phyloP scores from a whole-genome alignment of 2,329 filamentous ascomycete species.

The Ophiocordyceps australis region DNA sequence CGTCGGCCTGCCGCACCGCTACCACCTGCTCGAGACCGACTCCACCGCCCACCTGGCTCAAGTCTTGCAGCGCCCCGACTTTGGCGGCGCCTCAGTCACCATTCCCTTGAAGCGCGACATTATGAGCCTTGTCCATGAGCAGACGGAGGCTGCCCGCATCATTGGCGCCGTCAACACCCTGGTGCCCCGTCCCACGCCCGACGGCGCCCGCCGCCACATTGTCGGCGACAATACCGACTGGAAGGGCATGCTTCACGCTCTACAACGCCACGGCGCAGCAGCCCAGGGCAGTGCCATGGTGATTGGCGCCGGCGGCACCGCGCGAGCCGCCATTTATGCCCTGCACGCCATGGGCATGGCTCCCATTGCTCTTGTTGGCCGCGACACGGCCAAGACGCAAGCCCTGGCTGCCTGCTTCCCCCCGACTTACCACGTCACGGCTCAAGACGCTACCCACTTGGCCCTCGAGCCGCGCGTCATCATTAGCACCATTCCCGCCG shows the following conservation, averaged over 20 bases:
- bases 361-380: slow-evolving; percentile 75
- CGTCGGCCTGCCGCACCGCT: slow-evolving; percentile 71
- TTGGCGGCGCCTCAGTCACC: slow-evolving; percentile 88
- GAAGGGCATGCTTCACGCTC: slow-evolving; percentile 71
- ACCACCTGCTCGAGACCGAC: slow-evolving; percentile 59
- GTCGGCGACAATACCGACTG: slow-evolving; percentile 92
- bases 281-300: slow-evolving; percentile 45
- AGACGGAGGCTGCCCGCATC: slow-evolving; percentile 58
- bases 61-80: slow-evolving; percentile 51
- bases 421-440: slow-evolving; percentile 46
- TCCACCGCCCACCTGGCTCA: slow-evolving; percentile 38
- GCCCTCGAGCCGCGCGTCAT: slow-evolving; percentile 44
- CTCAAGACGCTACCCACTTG: slow-evolving; percentile 28
- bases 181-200: slow-evolving; percentile 32
- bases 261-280: slow-evolving; percentile 49
- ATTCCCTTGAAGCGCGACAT: slow-evolving; percentile 89
- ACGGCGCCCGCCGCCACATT: slow-evolving; percentile 31
- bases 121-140: slow-evolving; percentile 60
- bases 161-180: slow-evolving; percentile 96
- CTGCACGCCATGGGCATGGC: slow-evolving; percentile 67
- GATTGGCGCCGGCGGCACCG: slow-evolving; percentile 81
- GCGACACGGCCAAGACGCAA: slow-evolving; percentile 50
- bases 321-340: slow-evolving; percentile 78
- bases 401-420: slow-evolving; percentile 58
- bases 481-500: slow-evolving; percentile 81